Evolutionary conservation across 768 basidiomycete genomes (phyloP), one percentile per base, ranked within the genome.

Genomic region (Saitozyma sp.): DNA sequence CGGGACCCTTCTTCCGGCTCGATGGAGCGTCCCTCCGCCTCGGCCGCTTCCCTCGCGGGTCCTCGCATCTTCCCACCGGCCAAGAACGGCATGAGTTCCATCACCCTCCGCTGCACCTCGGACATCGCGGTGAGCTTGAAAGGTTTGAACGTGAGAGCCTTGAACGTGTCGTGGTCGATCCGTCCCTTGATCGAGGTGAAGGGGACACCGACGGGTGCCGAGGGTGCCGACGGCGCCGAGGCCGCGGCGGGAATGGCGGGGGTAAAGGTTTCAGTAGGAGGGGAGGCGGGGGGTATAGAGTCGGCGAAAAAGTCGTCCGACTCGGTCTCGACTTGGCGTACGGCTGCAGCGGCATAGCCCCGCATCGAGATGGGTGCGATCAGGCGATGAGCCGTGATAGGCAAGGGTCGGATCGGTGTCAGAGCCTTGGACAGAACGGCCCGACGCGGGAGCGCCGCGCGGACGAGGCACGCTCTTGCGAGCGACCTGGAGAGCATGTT

Each of bases 101-200:
- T 81, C 8, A 98, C 91, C 56, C 86, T 84, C 9, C 86, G 84
- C 77, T 96, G 94, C 3, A 97, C 93, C 6, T 86, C 76, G 0
- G 89, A 87, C 91, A 95, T 91, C 53, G 82, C 81, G 8, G 77
- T 83, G 62, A 90, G 84, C 17, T 84, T 81, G 83, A 92, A 89
- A 0, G 91, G 90, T 19, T 77, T 79, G 45, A 80, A 71, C 3
- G 84, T 86, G 51, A 92, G 82, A 10, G 90, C 88, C 56, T 83
- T 82, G 19, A 89, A 79, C 0, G 81, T 81, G 29, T 81, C 73
- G 38, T 77, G 68, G 55, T 71, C 61, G 58, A 84, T 69, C 41
- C 70, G 63, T 9, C 74, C 75, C 63, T 78, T 72, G 11, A 84
- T 62, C 16, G 71, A 70, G 16, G 61, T 29, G 67, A 83, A 83